These are phyloP conservation scores for Citeromyces nyonsensis DNA, from an alignment of 805 yeast species.

Conservation along the genomic window DNA sequence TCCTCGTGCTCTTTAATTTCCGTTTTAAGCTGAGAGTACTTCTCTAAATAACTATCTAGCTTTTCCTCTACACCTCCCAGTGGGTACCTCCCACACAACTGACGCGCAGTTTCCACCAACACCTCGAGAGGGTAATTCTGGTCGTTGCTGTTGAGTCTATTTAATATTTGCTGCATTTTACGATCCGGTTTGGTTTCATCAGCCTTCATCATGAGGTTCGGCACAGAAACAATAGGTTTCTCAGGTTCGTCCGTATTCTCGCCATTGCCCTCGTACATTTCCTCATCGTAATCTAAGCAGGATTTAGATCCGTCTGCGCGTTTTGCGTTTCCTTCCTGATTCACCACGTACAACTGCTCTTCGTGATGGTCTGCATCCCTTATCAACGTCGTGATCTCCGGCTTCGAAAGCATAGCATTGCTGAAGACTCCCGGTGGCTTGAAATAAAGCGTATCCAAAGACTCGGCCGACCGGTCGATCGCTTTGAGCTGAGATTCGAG, in stretches of 20 bases:
- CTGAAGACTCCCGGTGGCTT: slow-evolving; percentile 47
- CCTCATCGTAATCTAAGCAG: slow-evolving; percentile 9
- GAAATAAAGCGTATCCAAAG: slow-evolving; percentile 28
- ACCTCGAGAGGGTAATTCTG: slow-evolving; percentile 21
- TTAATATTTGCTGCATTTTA: slow-evolving; percentile 10
- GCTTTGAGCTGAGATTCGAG: slow-evolving; percentile 14
- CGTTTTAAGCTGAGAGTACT: slow-evolving; percentile 16
- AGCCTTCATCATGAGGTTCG: slow-evolving; percentile 2
- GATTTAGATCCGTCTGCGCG: slow-evolving; percentile 35
- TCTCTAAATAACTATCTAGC: slow-evolving; percentile 11
- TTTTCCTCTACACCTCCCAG: slow-evolving; percentile 19
- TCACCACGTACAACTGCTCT: slow-evolving; percentile 29
- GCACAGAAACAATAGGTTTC: slow-evolving; percentile 3
- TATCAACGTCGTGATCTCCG: slow-evolving; percentile 37
- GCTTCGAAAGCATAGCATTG: slow-evolving; percentile 38
- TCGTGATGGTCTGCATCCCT: slow-evolving; percentile 44
- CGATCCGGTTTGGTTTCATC: slow-evolving; percentile 2
- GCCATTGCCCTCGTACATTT: neutral
- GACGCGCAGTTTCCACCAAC: slow-evolving; percentile 24
- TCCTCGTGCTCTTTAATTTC: slow-evolving; percentile 26
- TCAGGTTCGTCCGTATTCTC: neutral
- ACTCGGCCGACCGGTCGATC: slow-evolving; percentile 22
- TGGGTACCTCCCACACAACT: slow-evolving; percentile 18
- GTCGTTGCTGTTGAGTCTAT: slow-evolving; percentile 14
- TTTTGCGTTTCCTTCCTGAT: slow-evolving; percentile 19